Base-by-base conservation (phyloP, 2,329 filamentous ascomycete species). In the Fusarium nisikadoi region DNA sequence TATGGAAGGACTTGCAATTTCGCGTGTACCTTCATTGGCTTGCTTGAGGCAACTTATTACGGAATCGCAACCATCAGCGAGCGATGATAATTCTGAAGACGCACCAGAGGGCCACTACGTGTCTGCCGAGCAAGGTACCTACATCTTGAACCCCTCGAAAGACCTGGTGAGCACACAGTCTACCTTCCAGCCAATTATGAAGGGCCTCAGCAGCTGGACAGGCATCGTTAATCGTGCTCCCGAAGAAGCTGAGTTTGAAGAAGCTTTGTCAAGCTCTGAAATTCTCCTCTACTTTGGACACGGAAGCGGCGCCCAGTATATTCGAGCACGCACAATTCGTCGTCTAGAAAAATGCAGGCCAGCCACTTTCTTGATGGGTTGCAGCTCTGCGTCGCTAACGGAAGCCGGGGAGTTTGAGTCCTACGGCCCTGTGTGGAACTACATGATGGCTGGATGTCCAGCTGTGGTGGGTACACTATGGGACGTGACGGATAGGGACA, bases 401-500 rank as follows among this genome's bases (percentile, higher is more conserved):
- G 93, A 96, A 76, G 91, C 91, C 16, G 95, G 95, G 54, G 92
- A 94, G 70, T 97, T 97, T 77, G 95, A 98, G 80, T 91, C 93
- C n/a, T 92, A 93, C 75, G 95, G 96, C 3, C 94, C 95, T 62
- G 93, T 96, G 29, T 91, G 95, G 83, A 94, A 95, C 76, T 98
- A 98, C 83, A 91, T 99, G 82, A 91, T 95, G 74, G 95, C 94
- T 0, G 95, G 94, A 2, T 90, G 89, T 75, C 94, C 94, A 7
- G 94, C 95, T 1, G 90, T 98, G 14, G 91, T 98, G 5, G 96
- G 94, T 49, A 98, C 95, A 20, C 86, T 99, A 41, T 99, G 96
- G 96, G 96, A 99, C 81, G 96, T 99, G 54, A 99, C 96, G 14
- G 96, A 99, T 80, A 93, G 93, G 77, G 96, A 99, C 80, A 97